Conservation (phyloP, 805 yeast genomes). For the Jamesozyma lodderae region DNA sequence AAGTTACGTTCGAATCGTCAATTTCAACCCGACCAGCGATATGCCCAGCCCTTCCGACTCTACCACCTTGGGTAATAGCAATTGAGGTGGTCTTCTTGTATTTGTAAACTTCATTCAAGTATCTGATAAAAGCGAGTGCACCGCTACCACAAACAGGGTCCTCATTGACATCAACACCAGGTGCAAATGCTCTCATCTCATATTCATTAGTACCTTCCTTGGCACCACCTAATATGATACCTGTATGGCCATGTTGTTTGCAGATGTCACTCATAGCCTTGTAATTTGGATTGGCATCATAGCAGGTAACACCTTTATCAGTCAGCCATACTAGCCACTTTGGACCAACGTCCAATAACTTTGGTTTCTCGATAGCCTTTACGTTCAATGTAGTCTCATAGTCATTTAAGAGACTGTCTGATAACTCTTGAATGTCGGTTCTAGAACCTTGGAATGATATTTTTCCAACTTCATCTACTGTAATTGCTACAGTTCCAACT, state of each 20-base stretch:
- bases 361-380: conserved; percentile 17
- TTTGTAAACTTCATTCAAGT: conserved; percentile 20
- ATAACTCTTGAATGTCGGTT: conserved; percentile 12
- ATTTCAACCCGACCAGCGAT: conserved; percentile 21
- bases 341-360: conserved; percentile 37
- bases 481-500: conserved; percentile 36
- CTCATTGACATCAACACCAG: conserved; percentile 32
- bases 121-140: conserved; percentile 28
- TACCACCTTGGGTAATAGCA: conserved; percentile 33
- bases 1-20: conserved; percentile 8
- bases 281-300: conserved; percentile 29
- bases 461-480: conserved; percentile 14
- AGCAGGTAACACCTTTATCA: conserved; percentile 28
- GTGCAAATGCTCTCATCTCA: conserved; percentile 40
- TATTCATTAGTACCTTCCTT: conserved; percentile 19
- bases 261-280: conserved; percentile 16
- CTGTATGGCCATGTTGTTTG: conserved; percentile 21
- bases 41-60: conserved; percentile 34
- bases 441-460: conserved; percentile 27
- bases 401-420: conserved; percentile 4
- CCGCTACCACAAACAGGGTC: conserved; percentile 53
- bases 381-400: conserved; percentile 10
- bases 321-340: conserved; percentile 36
- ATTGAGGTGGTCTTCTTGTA: conserved; percentile 15
- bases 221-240: conserved; percentile 35